These are phyloP conservation scores for Sclerotinia trifoliorum DNA, from an alignment of 2,329 filamentous ascomycete species.

Conservation along the genomic window DNA sequence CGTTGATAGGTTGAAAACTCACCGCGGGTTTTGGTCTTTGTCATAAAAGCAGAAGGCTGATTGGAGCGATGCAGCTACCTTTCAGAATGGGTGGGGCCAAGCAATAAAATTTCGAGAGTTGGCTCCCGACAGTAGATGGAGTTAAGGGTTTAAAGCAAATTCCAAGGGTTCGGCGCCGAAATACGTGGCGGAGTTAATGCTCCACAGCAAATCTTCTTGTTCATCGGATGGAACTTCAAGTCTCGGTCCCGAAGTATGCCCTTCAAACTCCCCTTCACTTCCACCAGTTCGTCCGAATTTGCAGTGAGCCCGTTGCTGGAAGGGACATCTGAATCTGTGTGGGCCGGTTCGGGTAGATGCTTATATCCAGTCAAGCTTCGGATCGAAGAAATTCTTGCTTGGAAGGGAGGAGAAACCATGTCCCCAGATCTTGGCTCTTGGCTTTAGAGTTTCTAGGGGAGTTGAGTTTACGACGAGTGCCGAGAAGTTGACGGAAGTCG, in stretches of 20 bases:
- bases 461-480: not conserved
- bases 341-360: not conserved
- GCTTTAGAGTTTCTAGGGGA: not conserved
- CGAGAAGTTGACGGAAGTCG: not conserved
- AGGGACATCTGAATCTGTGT: not conserved
- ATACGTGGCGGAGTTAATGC: not conserved
- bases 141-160: not conserved
- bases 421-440: constrained; percentile 13
- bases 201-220: not conserved
- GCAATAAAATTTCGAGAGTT: not conserved
- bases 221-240: not conserved
- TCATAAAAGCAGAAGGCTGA: not conserved
- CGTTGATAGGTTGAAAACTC: no score
- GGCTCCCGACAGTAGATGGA: not conserved
- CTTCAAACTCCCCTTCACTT: not conserved
- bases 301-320: not conserved
- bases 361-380: not conserved
- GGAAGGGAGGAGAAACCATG: not conserved
- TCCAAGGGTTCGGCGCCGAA: not conserved
- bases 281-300: not conserved
- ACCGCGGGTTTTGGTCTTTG: not conserved
- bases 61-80: not conserved
- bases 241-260: not conserved
- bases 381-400: not conserved
- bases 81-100: no score